Evolutionary conservation across 1,284 basidiomycete species (phyloP), one percentile per base, ranked within the genome.

Genomic region (Spongispora temasekensis): DNA sequence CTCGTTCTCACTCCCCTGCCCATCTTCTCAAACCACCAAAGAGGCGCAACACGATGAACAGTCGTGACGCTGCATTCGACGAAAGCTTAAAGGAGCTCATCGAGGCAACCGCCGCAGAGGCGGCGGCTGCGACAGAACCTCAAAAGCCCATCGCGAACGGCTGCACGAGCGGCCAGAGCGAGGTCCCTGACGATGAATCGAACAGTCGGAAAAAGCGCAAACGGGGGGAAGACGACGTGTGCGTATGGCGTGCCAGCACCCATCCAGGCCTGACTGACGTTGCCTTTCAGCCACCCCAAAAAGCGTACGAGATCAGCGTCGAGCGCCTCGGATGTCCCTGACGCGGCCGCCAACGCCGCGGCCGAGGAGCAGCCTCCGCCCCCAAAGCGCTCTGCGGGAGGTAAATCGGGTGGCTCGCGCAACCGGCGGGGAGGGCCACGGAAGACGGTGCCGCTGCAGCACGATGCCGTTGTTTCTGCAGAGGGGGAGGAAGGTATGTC

Each of bases 41-140:
- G 77, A 87, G 94, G 61, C 83, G 96, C 62, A 95, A 93, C 68
- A 98, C 97, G 58, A 97, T 99, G 95, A 99, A 98, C 75, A 96
- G 93, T 70, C 83, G 96, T 60, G 96, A 97, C 71, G 93, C 95
- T 8, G 93, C 91, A 4, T 97, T 97, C 73, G 95, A 97, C 71
- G 93, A 96, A 74, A 91, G 89, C 63, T 73, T 89, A 58, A 87
- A 89, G 71, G 86, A 88, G 66, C 78, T 90, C 57, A 85, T 91
- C 52, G 86, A 90, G 66, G 83, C 84, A 50, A 87, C 85, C n/a
- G 87, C 86, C 25, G 85, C 85, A 9, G 90, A 91, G 35, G 84
- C 82, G 23, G 81, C 81, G 48, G 79, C 77, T 25, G 76, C 76
- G 53, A 80, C 82, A 54, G 72, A 76, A 34, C 72, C 64, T 58